Conservation (phyloP, 805 yeast genomes). For the Priceomyces haplophilus region DNA sequence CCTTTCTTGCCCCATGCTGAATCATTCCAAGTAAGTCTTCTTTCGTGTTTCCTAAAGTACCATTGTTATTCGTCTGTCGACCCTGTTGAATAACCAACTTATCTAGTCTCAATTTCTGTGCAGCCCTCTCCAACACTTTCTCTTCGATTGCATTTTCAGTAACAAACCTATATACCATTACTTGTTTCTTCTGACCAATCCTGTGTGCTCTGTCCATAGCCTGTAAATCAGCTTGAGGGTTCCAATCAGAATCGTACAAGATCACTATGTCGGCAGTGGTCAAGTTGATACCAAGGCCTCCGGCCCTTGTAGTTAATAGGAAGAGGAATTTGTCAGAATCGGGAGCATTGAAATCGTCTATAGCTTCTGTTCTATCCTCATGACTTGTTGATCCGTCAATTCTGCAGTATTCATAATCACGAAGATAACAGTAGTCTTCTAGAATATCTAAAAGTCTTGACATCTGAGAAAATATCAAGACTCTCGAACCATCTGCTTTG, state of each 20-base stretch:
- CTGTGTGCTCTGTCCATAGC: slow-evolving; percentile 99
- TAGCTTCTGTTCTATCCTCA: slow-evolving; percentile 87
- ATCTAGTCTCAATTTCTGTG: slow-evolving; percentile 87
- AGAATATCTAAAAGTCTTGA: slow-evolving; percentile 82
- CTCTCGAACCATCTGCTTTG: slow-evolving; percentile 78
- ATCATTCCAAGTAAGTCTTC: slow-evolving; percentile 93
- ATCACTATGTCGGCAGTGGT: slow-evolving; percentile 91
- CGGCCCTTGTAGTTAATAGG: slow-evolving; percentile 89
- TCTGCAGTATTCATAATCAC: slow-evolving; percentile 84
- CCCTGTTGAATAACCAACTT: slow-evolving; percentile 97
- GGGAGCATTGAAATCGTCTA: slow-evolving; percentile 86
- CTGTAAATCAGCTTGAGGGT: slow-evolving; percentile 95
- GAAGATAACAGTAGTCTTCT: slow-evolving; percentile 85
- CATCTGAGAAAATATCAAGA: slow-evolving; percentile 91
- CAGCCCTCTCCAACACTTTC: slow-evolving; percentile 92
- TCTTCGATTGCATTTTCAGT: slow-evolving; percentile 97
- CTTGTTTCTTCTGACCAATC: slow-evolving; percentile 96
- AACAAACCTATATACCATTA: slow-evolving; percentile 84
- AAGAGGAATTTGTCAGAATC: slow-evolving; percentile 80
- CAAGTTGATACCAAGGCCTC: slow-evolving; percentile 91
- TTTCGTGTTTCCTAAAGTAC: slow-evolving; percentile 55
- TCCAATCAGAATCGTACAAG: slow-evolving; percentile 93
- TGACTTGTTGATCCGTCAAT: slow-evolving; percentile 93
- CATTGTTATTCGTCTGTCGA: slow-evolving; percentile 47
- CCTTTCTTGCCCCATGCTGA: slow-evolving; percentile 92